Conservation (phyloP, 2,329 filamentous ascomycete species). For the Aspergillus sp. region DNA sequence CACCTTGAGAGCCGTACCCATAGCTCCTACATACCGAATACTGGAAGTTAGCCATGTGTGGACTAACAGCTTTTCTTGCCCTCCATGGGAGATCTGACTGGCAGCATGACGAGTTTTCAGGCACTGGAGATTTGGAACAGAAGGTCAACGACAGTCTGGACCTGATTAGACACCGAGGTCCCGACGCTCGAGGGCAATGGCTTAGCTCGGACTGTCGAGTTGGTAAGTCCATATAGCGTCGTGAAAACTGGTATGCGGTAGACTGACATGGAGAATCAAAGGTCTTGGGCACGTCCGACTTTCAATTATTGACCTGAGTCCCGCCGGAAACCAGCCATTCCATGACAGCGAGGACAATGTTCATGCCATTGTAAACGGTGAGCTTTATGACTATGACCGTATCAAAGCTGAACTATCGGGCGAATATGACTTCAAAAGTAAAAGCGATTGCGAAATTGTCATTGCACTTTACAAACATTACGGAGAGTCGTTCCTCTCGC, state of each 20-base stretch:
- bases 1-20: neutral
- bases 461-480: slow-evolving; percentile 55
- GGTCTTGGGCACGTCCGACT: slow-evolving; percentile 55
- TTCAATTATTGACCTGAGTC: slow-evolving; percentile 56
- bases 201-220: slow-evolving; percentile 47
- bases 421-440: slow-evolving; percentile 50
- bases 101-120: neutral
- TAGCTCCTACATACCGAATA: neutral
- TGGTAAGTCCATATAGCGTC: slow-evolving; percentile 30
- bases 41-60: slow-evolving; percentile 8
- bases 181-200: slow-evolving; percentile 51
- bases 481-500: slow-evolving; percentile 49
- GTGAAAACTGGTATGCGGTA: neutral
- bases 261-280: slow-evolving; percentile 16
- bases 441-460: slow-evolving; percentile 56
- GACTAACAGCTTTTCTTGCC: slow-evolving; percentile 15
- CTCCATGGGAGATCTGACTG: neutral
- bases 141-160: slow-evolving; percentile 38
- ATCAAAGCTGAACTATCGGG: slow-evolving; percentile 43
- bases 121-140: neutral
- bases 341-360: slow-evolving; percentile 43
- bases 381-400: slow-evolving; percentile 58
- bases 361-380: slow-evolving; percentile 62
- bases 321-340: slow-evolving; percentile 52
- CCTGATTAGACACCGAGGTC: slow-evolving; percentile 49